Base-by-base conservation (phyloP, 1,139 yeast species). In the Waltiozyma solani region DNA sequence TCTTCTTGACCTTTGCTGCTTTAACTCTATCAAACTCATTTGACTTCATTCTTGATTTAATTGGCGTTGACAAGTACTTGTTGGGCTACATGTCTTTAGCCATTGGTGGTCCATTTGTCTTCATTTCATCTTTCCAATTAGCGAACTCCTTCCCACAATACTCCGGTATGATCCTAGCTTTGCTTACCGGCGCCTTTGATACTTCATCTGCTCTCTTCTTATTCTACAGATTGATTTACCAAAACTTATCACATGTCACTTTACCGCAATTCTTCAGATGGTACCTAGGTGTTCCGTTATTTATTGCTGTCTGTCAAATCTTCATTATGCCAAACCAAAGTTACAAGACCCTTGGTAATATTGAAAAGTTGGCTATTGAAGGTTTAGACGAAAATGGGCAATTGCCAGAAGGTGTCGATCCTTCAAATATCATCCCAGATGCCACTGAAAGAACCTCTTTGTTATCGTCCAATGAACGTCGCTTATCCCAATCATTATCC, bases 81-180 rank as follows among this genome's bases (percentile, higher is more conserved):
- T 43, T 60, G 12, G 95, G 94, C 0, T 82, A 79, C 54, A 63
- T 76, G 2, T 53, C 74, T n/a, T 59, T 84, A 33, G 91, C 93
- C 0, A 59, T 79, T 38, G 89, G 91, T 5, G 93, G 94, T 2
- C 94, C 95, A 8, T 83, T 83, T 57, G 81, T 80, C 17, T 82
- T 79, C 53, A 80, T 84, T 41, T 76, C 89, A n/a, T 71, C 83
- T 38, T 79, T 83, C 67, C 93, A 83, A 50, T 63, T 82, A 50
- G 79, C 91, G 5, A 80, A 79, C 52, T 66, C 80, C 15, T 79
- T 81, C 62, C 93, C 93, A 4, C 67, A 68, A 39, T 70, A 69
- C 51, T 77, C 87, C 5, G 94, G 94, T 2, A 64, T 79, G 38
- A 67, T 82, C 34, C 58, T 84, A 49, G 91, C 93, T 0, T 54